phyloP scores from a whole-genome alignment of 2,329 filamentous ascomycete species.

The Fusarium denticulatum region DNA sequence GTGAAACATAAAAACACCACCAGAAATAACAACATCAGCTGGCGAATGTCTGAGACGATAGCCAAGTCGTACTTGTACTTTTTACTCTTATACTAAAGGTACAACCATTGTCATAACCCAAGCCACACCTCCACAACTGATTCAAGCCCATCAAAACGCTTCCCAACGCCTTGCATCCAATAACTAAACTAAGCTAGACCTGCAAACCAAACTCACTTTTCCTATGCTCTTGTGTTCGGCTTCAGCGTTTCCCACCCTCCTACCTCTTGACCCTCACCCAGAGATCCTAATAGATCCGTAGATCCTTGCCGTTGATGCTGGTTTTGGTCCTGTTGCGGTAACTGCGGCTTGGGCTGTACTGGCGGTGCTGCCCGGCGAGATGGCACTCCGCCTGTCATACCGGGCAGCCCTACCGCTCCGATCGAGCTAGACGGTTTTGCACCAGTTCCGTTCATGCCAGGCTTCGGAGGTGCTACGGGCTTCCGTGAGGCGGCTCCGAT shows the following conservation, averaged over 20 bases:
- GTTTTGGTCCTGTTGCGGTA: constrained; percentile 39
- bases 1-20: constrained; percentile 9
- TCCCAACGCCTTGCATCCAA: constrained; percentile 25
- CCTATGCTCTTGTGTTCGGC: constrained; percentile 50
- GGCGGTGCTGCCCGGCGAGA: constrained; percentile 35
- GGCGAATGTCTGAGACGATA: neutral
- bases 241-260: constrained; percentile 67
- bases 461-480: constrained; percentile 40
- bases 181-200: neutral
- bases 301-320: constrained; percentile 45
- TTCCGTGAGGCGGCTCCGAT: constrained; percentile 34
- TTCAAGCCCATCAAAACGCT: constrained; percentile 10
- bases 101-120: neutral
- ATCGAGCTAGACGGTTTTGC: constrained; percentile 23
- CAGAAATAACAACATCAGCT: neutral
- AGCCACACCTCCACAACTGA: neutral
- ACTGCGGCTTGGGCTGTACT: constrained; percentile 27
- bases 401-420: constrained; percentile 32
- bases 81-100: constrained; percentile 1
- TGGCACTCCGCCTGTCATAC: constrained; percentile 33
- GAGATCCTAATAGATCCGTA: constrained; percentile 57
- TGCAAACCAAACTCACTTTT: neutral
- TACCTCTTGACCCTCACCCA: constrained; percentile 60
- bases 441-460: constrained; percentile 33
- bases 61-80: neutral